Percentiles rank a stretch among this genome's conserved stretches.
Conservation (phyloP, 768 basidiomycete species). For the Macrolepiota fuliginosa region DNA sequence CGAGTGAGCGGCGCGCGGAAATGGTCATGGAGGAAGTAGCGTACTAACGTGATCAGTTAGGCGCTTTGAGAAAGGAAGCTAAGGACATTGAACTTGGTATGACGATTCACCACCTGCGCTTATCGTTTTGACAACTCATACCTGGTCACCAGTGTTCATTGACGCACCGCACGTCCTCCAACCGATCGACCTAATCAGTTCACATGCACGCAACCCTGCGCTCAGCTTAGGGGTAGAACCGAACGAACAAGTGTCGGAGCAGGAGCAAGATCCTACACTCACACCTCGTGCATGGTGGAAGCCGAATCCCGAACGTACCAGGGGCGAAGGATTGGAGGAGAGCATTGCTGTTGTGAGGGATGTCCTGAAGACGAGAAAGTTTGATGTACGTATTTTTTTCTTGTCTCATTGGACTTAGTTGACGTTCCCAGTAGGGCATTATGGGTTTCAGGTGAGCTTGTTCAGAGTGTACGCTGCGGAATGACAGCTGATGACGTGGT, state of each 20-base stretch:
- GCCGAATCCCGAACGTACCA: slow-evolving; percentile 44
- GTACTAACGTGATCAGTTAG: slow-evolving; percentile 42
- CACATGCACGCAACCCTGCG: slow-evolving; percentile 17
- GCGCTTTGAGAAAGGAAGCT: slow-evolving; percentile 68
- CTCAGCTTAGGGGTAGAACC: slow-evolving; percentile 29
- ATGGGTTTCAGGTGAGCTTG: slow-evolving; percentile 65
- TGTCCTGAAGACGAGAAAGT: slow-evolving; percentile 49
- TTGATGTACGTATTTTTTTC: slow-evolving; percentile 48
- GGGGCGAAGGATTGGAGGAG: slow-evolving; percentile 53
- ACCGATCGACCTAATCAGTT: slow-evolving; percentile 52
- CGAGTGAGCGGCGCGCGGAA: slow-evolving; percentile 41
- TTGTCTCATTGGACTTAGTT: background rate
- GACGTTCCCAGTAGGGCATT: slow-evolving; percentile 47
- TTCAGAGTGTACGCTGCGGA: background rate
- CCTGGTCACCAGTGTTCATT: slow-evolving; percentile 54
- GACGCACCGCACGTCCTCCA: slow-evolving; percentile 68
- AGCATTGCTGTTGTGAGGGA: slow-evolving; percentile 51
- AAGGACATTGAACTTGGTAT: slow-evolving; percentile 66
- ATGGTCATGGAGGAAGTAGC: background rate
- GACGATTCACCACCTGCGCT: slow-evolving; percentile 4
- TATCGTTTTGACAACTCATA: background rate
- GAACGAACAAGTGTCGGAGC: slow-evolving; percentile 31
- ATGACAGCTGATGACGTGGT: background rate
- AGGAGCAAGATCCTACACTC: slow-evolving; percentile 46
- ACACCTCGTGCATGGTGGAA: slow-evolving; percentile 72